Conservation (phyloP, 2,329 filamentous ascomycete species). For the Escovopsis sp. region DNA sequence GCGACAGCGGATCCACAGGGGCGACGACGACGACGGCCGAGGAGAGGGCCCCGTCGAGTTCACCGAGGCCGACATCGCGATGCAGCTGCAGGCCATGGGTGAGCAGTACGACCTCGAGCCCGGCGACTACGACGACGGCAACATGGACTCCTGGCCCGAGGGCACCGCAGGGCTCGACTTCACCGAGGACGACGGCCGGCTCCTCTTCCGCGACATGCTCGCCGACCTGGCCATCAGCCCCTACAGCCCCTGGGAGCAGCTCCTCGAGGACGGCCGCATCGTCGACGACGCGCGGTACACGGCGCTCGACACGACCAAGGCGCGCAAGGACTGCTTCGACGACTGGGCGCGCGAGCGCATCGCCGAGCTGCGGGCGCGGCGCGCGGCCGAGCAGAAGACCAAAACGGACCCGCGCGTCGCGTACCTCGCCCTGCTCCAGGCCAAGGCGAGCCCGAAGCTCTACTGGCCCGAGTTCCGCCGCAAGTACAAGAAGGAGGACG, state of each 20-base stretch:
- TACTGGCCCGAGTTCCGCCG: constrained; percentile 96
- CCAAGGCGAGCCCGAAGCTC: constrained; percentile 73
- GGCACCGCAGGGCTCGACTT: constrained; percentile 55
- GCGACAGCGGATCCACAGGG: constrained; percentile 39
- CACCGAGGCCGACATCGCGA: constrained; percentile 86
- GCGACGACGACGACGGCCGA: constrained; percentile 10
- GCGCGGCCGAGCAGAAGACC: constrained; percentile 60
- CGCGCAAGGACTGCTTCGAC: constrained; percentile 68
- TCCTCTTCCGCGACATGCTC: constrained; percentile 72
- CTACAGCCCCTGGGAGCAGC: constrained; percentile 80
- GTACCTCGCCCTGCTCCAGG: constrained; percentile 68
- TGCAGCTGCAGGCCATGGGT: constrained; percentile 80
- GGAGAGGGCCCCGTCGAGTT: constrained; percentile 54
- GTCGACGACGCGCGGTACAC: constrained; percentile 81
- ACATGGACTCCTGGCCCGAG: constrained; percentile 48
- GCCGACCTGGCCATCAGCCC: constrained; percentile 72
- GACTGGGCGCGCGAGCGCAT: constrained; percentile 72
- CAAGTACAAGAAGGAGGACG: constrained; percentile 68
- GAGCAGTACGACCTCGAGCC: constrained; percentile 67
- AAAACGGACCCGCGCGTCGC: constrained; percentile 69
- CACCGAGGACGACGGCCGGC: constrained; percentile 59
- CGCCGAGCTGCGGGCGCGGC: constrained; percentile 52
- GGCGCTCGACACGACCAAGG: constrained; percentile 63
- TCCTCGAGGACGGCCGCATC: constrained; percentile 68
- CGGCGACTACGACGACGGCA: constrained; percentile 57